Base-by-base conservation (phyloP, 2,329 filamentous ascomycete genomes). In the Epichloe scottii region DNA sequence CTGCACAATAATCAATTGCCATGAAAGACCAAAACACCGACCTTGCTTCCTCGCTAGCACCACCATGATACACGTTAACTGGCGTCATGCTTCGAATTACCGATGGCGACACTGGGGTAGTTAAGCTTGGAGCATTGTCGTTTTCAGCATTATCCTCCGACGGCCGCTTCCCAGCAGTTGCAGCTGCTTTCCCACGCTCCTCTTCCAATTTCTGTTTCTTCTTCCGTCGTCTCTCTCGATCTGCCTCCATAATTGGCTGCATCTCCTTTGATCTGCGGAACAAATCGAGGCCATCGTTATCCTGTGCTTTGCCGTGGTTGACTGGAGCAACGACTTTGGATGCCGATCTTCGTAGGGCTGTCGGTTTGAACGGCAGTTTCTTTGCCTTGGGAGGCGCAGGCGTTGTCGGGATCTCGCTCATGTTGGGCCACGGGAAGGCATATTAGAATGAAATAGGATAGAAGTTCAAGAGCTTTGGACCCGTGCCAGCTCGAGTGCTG, bases 261-360 rank as follows among this genome's bases (percentile, higher is more conserved):
- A 77, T 76, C 52, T 73, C 68, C 54, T 71, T 73, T 12, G 73
- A 68, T 5, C 74, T 72, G 41, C 71, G 68, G 55, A 81, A 81
- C 5, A 80, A 63, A 2, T 65, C 66, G 11, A 80, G 65, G 2
- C 61, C 66, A 39, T 71, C 63, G 15, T 63, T 62, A 10, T 63
- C 59, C n/a, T 48, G 21, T 6, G 33, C 35, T 11, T 59, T 55
- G 0, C 60, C 55, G 7, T 57, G 54, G 26, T 53, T 45, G 17
- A 34, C 26, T 17, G 46, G 33, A 6, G 54, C 51, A 3, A 58
- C 51, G 2, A 37, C 34, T 49, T 45, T 50, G 23, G 55, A 56
- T 2, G 62, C 58, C 42, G 60, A 59, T 39, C 61, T 63, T 44
- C 66, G 69, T 55, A 71, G 61, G 19, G 67, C 71, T 2, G 73